Conservation (phyloP, 2,329 filamentous ascomycete genomes). For the Neodidymelliopsis sp. region DNA sequence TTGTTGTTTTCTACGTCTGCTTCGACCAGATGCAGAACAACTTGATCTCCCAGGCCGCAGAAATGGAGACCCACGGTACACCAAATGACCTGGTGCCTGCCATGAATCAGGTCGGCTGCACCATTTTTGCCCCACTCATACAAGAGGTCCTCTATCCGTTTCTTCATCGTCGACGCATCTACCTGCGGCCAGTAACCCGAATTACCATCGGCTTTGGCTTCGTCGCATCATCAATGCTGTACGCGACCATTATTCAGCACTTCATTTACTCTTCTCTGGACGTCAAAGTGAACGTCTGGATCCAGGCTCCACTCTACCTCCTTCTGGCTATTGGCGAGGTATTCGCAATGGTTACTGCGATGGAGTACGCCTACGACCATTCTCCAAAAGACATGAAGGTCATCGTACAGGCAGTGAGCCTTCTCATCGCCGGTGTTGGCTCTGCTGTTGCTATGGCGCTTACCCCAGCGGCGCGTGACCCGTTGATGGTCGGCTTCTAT, state of each 20-base stretch:
- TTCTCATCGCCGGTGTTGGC: constrained; percentile 43
- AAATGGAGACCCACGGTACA: constrained; percentile 43
- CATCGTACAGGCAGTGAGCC: constrained; percentile 47
- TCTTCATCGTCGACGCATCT: constrained; percentile 36
- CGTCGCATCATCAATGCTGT: constrained; percentile 37
- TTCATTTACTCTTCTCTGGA: constrained; percentile 41
- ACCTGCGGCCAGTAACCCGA: constrained; percentile 38
- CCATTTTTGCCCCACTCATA: constrained; percentile 43
- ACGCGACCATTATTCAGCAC: constrained; percentile 42
- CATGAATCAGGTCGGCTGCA: constrained; percentile 44
- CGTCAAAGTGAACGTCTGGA: constrained; percentile 43
- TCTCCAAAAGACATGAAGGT: constrained; percentile 54
- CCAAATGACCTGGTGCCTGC: constrained; percentile 48
- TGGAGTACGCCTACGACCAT: constrained; percentile 55
- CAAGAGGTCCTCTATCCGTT: constrained; percentile 40
- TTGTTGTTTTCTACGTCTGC: constrained; percentile 47
- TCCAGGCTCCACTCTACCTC: constrained; percentile 52
- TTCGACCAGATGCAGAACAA: constrained; percentile 52
- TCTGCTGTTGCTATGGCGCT: constrained; percentile 42
- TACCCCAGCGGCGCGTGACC: constrained; percentile 41
- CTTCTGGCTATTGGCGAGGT: constrained; percentile 53
- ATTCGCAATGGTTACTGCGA: constrained; percentile 52
- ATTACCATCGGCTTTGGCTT: constrained; percentile 46
- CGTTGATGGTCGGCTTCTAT: constrained; percentile 40
- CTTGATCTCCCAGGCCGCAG: constrained; percentile 46